These are phyloP conservation scores for Mycena alexandri DNA, from an alignment of 768 basidiomycete genomes.

Conservation along the genomic window DNA sequence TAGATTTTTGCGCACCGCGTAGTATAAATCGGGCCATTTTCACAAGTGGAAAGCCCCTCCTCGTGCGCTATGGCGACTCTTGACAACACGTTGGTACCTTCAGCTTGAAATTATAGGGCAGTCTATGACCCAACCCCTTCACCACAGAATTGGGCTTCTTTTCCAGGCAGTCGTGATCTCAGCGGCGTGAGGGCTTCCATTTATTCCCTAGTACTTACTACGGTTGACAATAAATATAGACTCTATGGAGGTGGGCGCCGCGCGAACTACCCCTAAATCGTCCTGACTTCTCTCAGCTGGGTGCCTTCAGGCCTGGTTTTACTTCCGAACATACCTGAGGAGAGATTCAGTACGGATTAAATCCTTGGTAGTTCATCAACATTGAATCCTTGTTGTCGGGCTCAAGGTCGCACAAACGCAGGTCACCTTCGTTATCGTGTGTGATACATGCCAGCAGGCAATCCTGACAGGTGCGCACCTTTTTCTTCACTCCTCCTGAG, in stretches of 20 bases:
- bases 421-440: slow-evolving; percentile 32
- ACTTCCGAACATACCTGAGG: slow-evolving; percentile 13
- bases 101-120: no score
- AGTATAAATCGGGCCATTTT: no score
- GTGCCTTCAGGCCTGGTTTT: slow-evolving; percentile 26
- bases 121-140: neutral
- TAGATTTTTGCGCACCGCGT: no score
- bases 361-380: slow-evolving; percentile 3
- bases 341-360: slow-evolving; percentile 12
- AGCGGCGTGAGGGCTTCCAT: slow-evolving; percentile 11
- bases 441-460: slow-evolving; percentile 32
- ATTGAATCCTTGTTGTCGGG: no score
- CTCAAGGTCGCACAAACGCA: neutral
- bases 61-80: slow-evolving; percentile 19
- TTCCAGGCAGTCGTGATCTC: slow-evolving; percentile 22
- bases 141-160: slow-evolving; percentile 4
- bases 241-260: slow-evolving; percentile 11
- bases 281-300: neutral
- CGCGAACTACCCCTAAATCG: neutral
- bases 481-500: neutral
- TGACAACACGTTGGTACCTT: slow-evolving; percentile 20
- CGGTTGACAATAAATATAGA: neutral
- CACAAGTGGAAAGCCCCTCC: neutral
- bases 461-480: slow-evolving; percentile 27
- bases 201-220: neutral